Evolutionary conservation across 2,329 filamentous ascomycete genomes (phyloP).

Genomic region (Dactylonectria macrodidyma): DNA sequence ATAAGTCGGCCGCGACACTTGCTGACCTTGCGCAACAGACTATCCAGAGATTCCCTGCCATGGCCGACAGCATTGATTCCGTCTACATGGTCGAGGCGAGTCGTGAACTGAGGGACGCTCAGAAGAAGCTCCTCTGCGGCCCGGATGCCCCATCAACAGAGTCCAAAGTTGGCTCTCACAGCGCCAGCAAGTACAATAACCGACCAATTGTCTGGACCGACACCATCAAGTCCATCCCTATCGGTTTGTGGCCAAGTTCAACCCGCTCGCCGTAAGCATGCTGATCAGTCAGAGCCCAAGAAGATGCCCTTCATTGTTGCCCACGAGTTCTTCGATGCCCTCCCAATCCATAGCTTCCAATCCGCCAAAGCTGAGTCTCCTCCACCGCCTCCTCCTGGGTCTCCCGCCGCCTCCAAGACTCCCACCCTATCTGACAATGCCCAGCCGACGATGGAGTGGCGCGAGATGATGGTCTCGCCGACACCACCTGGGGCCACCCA

Average conservation of each 20-base stretch:
- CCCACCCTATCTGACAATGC: slow-evolving; percentile 53
- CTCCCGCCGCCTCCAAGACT: slow-evolving; percentile 54
- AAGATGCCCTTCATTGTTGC: slow-evolving; percentile 94
- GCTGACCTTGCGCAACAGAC: slow-evolving; percentile 68
- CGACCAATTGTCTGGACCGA: slow-evolving; percentile 92
- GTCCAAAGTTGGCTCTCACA: slow-evolving; percentile 80
- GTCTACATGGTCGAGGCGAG: slow-evolving; percentile 98
- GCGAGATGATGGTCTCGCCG: slow-evolving; percentile 84
- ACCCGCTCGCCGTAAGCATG: slow-evolving; percentile 1
- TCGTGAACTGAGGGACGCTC: slow-evolving; percentile 79
- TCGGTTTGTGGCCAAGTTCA: slow-evolving; percentile 61
- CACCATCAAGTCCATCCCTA: slow-evolving; percentile 86
- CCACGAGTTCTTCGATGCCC: slow-evolving; percentile 98
- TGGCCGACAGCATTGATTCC: slow-evolving; percentile 84
- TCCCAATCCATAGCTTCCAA: slow-evolving; percentile 96
- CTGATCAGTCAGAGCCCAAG: slow-evolving; percentile 64
- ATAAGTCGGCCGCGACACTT: not conserved
- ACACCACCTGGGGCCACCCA: slow-evolving; percentile 71
- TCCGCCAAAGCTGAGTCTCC: slow-evolving; percentile 67
- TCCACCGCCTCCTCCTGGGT: slow-evolving; percentile 47
- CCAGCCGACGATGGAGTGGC: slow-evolving; percentile 76
- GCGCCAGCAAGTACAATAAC: slow-evolving; percentile 81
- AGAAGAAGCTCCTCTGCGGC: slow-evolving; percentile 87
- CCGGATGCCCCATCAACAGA: slow-evolving; percentile 76
- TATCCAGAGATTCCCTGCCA: slow-evolving; percentile 84